Percentiles rank a stretch among this genome's conserved stretches.
Conservation (phyloP, 2,329 filamentous ascomycete species). For the Fusarium fujikuroi region DNA sequence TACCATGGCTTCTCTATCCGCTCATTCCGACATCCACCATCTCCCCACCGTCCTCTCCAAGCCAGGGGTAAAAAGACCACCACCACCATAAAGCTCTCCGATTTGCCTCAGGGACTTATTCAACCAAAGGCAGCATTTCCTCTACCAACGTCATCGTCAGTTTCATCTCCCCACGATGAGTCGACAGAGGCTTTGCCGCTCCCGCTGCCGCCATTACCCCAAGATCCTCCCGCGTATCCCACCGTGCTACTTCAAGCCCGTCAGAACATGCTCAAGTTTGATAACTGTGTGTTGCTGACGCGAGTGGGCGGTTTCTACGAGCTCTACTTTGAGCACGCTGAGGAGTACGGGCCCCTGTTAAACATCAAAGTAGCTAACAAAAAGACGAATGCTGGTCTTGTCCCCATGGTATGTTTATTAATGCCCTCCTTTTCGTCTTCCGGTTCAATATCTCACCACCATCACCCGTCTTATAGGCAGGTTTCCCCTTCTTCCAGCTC, state of each 20-base stretch:
- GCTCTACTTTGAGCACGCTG: slow-evolving; percentile 95
- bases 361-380: slow-evolving; percentile 88
- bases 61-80: slow-evolving; percentile 64
- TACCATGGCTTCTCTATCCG: slow-evolving; percentile 27
- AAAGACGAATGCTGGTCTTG: slow-evolving; percentile 79
- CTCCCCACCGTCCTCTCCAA: slow-evolving; percentile 38
- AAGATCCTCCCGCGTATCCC: slow-evolving; percentile 72
- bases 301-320: slow-evolving; percentile 97
- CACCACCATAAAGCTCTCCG: slow-evolving; percentile 64
- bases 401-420: slow-evolving; percentile 77
- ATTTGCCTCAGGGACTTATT: slow-evolving; percentile 66
- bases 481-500: slow-evolving; percentile 92
- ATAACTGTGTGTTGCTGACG: slow-evolving; percentile 90
- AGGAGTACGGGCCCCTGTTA: slow-evolving; percentile 85
- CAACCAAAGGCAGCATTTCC: slow-evolving; percentile 30
- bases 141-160: slow-evolving; percentile 31
- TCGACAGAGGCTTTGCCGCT: slow-evolving; percentile 17
- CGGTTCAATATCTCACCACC: slow-evolving; percentile 29
- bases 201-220: slow-evolving; percentile 47
- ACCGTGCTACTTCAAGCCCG: slow-evolving; percentile 89
- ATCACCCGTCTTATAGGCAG: slow-evolving; percentile 66
- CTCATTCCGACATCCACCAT: slow-evolving; percentile 35
- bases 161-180: slow-evolving; percentile 25
- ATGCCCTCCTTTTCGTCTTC: slow-evolving; percentile 4
- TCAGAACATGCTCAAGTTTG: slow-evolving; percentile 90